Base-by-base conservation (phyloP, 257 asterid species). In the Lithospermum erythrorhizon region DNA sequence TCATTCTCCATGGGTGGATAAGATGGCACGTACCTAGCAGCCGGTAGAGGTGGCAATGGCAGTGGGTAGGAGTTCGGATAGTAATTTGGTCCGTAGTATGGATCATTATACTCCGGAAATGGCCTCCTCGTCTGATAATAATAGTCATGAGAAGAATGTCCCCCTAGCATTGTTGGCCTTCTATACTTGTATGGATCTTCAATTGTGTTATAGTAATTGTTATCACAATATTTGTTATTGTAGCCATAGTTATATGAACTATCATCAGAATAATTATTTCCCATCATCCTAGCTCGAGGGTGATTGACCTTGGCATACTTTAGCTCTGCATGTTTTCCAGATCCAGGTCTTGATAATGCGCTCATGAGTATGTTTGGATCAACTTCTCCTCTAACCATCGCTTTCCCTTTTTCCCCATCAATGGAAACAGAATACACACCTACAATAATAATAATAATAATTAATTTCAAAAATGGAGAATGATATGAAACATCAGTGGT, bases 251-350 rank as follows among this genome's bases (percentile, higher is more conserved):
- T 58, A 18, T 69, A 58, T 11, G 68, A 19, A 11, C 63, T 32
- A 37, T 71, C 19, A 41, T 22, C 20, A 24, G 61, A 21, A 9
- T 59, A 54, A 53, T 37, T 62, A 65, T 49, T 16, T 27, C 6
- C 6, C 20, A 24, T 25, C 18, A 59, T 32, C 18, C 29, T 68
- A 27, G 67, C 19, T 53, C 51, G 47, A 16, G 86, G 86, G 70
- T 79, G 83, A 4, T 67, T 73, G 55, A 80, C 65, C 61, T 70
- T 82, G 54, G 73, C 80, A 76, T 74, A 70, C 21, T 68, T 58
- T 1, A 81, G 16, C 54, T 83, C 74, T 0, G 84, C 88, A 18
- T 83, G 94, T 63, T 62, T 68, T 6, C 90, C 90, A 2, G 80
- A 65, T 7, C 90, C 90, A 3, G 80, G 37, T 59, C 82, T 62